Conservation (phyloP, 2,329 filamentous ascomycete species). For the Colletotrichum neosansevieriae region DNA sequence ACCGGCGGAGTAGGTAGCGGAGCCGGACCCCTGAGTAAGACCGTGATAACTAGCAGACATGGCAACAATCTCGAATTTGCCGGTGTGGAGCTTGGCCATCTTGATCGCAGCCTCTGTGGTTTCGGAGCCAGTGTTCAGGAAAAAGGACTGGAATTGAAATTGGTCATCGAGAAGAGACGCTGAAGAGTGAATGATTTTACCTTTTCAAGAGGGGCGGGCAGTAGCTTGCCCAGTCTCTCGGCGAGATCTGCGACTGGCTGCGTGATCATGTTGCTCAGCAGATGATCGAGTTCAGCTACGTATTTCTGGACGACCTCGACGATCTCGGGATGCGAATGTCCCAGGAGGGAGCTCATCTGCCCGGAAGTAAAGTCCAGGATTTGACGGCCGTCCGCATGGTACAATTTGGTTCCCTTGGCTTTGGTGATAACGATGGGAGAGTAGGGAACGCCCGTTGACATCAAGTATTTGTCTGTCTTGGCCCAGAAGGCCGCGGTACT, state of each 20-base stretch:
- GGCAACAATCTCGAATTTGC: conserved; percentile 73
- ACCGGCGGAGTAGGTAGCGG: conserved; percentile 66
- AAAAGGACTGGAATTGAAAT: conserved; percentile 54
- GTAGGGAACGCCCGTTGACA: not conserved
- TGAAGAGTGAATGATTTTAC: not conserved
- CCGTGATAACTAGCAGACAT: conserved; percentile 71
- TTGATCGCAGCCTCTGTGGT: conserved; percentile 71
- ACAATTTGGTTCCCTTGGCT: conserved; percentile 59
- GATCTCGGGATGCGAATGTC: conserved; percentile 69
- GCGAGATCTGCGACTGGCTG: conserved; percentile 66
- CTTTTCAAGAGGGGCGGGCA: conserved; percentile 62
- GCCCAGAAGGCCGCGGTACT: no score
- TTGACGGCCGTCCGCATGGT: conserved; percentile 54
- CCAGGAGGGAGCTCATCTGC: conserved; percentile 69
- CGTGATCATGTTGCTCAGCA: conserved; percentile 68
- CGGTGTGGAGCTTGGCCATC: conserved; percentile 72
- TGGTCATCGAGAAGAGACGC: not conserved
- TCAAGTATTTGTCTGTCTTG: no score
- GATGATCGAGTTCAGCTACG: conserved; percentile 64
- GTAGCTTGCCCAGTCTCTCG: conserved; percentile 58
- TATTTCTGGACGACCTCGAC: conserved; percentile 62
- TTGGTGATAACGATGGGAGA: conserved; percentile 48
- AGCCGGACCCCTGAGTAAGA: conserved; percentile 64
- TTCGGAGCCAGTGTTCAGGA: conserved; percentile 68
- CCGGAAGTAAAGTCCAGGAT: conserved; percentile 71